A percentile compares a stretch with the other conserved stretches of the same genome.
Conservation (phyloP, 352 stramenopile genomes). For the Phytophthora melonis region DNA sequence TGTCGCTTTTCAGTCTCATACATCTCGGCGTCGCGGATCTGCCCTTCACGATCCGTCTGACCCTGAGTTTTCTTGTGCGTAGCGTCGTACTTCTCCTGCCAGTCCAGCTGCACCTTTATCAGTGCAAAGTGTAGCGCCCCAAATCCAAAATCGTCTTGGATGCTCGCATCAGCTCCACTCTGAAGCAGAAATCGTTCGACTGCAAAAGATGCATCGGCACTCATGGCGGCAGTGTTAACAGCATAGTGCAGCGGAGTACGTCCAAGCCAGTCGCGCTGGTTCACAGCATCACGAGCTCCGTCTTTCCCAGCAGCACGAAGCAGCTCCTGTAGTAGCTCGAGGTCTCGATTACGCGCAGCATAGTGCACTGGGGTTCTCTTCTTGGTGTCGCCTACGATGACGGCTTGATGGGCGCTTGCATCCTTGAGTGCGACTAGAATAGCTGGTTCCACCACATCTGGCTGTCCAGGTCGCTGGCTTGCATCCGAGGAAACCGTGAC, state of each 20-base stretch:
- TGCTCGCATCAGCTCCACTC: constrained; percentile 58
- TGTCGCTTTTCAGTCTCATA: constrained; percentile 63
- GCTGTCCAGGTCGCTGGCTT: constrained; percentile 6
- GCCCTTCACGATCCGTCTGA: constrained; percentile 46
- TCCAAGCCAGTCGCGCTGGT: constrained; percentile 56
- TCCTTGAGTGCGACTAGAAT: constrained; percentile 68
- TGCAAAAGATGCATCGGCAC: constrained; percentile 79
- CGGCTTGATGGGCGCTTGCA: constrained; percentile 49
- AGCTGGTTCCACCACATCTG: constrained; percentile 37
- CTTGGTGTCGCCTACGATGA: constrained; percentile 53
- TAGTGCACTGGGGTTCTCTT: constrained; percentile 69
- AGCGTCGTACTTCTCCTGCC: constrained; percentile 61
- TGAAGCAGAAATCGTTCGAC: constrained; percentile 77
- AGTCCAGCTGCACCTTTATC: constrained; percentile 76
- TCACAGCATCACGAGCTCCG: constrained; percentile 48
- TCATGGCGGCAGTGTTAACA: constrained; percentile 75
- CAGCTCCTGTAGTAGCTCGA: constrained; percentile 62
- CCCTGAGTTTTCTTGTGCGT: constrained; percentile 38
- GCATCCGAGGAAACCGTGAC: constrained; percentile 21
- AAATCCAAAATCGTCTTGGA: constrained; percentile 68
- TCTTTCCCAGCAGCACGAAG: constrained; percentile 50
- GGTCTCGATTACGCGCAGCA: constrained; percentile 67
- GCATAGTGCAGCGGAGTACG: constrained; percentile 79
- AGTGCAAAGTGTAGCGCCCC: constrained; percentile 72
- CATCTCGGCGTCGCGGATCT: constrained; percentile 17